A percentile compares a stretch with the other conserved stretches of the same genome.
phyloP scores from a whole-genome alignment of 164 flowering plant species.

The Litsea cubeba region DNA sequence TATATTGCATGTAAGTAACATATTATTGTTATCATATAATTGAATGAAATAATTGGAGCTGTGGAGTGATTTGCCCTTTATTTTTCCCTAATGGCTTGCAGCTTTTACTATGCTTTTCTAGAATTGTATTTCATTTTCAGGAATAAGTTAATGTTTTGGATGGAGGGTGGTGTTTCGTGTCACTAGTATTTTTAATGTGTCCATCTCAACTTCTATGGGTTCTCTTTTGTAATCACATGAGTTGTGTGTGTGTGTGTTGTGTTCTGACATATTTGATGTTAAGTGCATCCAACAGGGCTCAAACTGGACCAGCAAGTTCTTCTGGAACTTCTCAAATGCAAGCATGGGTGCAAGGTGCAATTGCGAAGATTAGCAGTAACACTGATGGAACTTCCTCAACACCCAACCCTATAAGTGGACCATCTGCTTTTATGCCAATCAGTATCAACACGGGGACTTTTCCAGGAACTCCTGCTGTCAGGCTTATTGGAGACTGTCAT shows the following conservation, averaged over 20 bases:
- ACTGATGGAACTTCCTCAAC: slow-evolving; percentile 70
- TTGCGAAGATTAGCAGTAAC: slow-evolving; percentile 94
- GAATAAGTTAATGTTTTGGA: too few species aligned
- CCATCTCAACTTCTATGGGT: background rate
- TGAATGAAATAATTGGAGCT: too few species aligned
- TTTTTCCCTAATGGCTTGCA: too few species aligned
- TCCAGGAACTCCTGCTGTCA: slow-evolving; percentile 99
- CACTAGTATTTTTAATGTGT: too few species aligned
- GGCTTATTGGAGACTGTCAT: slow-evolving; percentile 98
- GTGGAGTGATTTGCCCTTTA: too few species aligned
- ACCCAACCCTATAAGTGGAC: slow-evolving; percentile 80
- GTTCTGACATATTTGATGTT: background rate
- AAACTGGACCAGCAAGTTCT: slow-evolving; percentile 73
- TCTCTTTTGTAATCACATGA: background rate
- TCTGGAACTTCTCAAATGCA: slow-evolving; percentile 94
- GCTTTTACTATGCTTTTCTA: too few species aligned
- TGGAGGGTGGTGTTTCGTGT: too few species aligned
- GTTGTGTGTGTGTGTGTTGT: background rate
- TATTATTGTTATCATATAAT: too few species aligned
- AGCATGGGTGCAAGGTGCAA: slow-evolving; percentile 99
- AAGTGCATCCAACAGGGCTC: slow-evolving; percentile 43
- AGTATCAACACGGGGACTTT: slow-evolving; percentile 99
- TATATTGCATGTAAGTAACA: too few species aligned
- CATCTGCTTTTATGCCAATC: slow-evolving; percentile 84
- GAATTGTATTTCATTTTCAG: too few species aligned